Conservation (phyloP, 2,329 filamentous ascomycete species). For the Ophiosphaerella herpotricha region DNA sequence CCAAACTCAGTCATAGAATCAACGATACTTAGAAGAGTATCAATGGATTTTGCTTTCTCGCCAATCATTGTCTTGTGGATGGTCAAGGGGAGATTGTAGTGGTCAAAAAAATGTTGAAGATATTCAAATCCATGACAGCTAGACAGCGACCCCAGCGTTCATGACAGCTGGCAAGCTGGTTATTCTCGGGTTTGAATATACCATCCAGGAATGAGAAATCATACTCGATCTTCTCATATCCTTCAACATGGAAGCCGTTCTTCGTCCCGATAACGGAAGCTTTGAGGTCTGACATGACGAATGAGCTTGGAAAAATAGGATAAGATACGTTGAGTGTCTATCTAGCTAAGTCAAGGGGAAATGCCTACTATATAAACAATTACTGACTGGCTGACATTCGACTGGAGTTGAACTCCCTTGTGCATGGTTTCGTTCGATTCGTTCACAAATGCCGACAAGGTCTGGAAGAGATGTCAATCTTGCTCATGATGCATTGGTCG, state of each 20-base stretch:
- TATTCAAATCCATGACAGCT: conserved; percentile 73
- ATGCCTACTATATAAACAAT: conserved; percentile 23
- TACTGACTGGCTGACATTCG: conserved; percentile 11
- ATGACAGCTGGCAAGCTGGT: conserved; percentile 68
- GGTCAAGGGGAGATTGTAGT: conserved; percentile 65
- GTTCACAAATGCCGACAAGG: conserved; percentile 22
- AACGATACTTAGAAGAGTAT: conserved; percentile 70
- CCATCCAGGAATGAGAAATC: conserved; percentile 75
- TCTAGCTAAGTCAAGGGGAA: conserved; percentile 12
- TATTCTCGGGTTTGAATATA: conserved; percentile 65
- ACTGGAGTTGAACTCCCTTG: conserved; percentile 15
- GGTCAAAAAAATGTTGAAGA: conserved; percentile 70
- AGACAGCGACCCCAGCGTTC: conserved; percentile 67
- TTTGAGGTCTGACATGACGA: conserved; percentile 68
- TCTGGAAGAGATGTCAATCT: conserved; percentile 30
- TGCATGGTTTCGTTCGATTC: conserved; percentile 27
- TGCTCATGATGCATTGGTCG: conserved; percentile 23
- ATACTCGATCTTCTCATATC: conserved; percentile 77
- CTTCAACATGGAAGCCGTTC: conserved; percentile 70
- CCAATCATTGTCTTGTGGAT: conserved; percentile 76
- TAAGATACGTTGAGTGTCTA: conserved; percentile 34
- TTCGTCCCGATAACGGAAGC: conserved; percentile 67
- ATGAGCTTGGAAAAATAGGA: conserved; percentile 9
- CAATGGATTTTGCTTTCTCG: conserved; percentile 75
- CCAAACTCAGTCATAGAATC: conserved; percentile 77